Evolutionary conservation across 2,329 filamentous ascomycete species (phyloP), one percentile per base, ranked within the genome.

Genomic region (Fusarium subglutinans): DNA sequence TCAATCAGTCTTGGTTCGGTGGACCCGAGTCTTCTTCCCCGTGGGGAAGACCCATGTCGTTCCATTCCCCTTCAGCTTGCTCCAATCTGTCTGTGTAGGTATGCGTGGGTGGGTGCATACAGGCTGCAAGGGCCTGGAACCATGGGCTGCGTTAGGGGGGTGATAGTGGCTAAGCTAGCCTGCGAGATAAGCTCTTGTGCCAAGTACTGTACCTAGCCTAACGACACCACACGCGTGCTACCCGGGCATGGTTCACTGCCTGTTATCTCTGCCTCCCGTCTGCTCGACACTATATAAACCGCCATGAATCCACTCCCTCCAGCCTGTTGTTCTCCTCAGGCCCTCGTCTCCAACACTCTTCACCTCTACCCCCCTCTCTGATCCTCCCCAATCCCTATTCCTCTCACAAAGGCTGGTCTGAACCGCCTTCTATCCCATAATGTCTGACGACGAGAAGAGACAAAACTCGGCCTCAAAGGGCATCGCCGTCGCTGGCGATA

Each of bases 371-470:
- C 22, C 54, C 37, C 55, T 7, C 20, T 30, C 17, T 20, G 11
- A 17, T 13, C 30, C n/a, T 20, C 17, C 18, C 47, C 37, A 30
- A 40, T 20, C 5, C 18, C n/a, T 57, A 30, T 50, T 15, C 12
- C n/a, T 28, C 26, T 33, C 20, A 37, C n/a, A 24, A 11, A 54
- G 59, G 56, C 43, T 54, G 62, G 40, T 26, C 17, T 41, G 20
- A 63, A 35, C 41, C 43, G 48, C 58, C 28, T 54, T 37, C 5
- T 20, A 18, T 13, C n/a, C 28, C 66, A 74, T 26, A 35, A 66
- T 70, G 66, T 68, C 72, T 33, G 71, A 72, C 56, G 72, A 74
- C 51, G 72, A 74, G 48, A 74, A 74, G 67, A 66, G 41, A 65
- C 57, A n/a, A 50, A 8, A 44, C 10, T 48, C 70, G 5, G 35